Evolutionary conservation across 2,329 filamentous ascomycete species (phyloP), one percentile per base, ranked within the genome.

Genomic region (Diaporthe sp.): DNA sequence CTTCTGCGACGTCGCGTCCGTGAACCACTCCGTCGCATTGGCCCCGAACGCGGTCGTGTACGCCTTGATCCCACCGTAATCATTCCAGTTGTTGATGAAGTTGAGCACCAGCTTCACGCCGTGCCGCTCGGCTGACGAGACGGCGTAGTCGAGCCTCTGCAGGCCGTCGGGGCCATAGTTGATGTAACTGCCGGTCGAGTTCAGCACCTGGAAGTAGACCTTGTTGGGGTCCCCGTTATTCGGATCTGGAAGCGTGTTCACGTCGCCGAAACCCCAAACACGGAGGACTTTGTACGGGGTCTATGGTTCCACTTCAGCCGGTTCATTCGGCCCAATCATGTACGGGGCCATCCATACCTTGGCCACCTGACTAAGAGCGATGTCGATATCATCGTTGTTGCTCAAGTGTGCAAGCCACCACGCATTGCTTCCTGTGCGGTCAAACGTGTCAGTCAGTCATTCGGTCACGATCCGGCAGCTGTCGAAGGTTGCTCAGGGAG

Each of bases 21-120:
- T 87, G 80, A 91, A 92, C 85, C 89, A 92, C 13, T 82, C 81
- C 35, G 86, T 83, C 73, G 89, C 84, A 72, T 80, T 82, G 30
- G 87, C 87, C 50, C 88, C 90, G 72, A 89, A 92, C 2, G 87
- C 88, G 15, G 81, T 83, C 58, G 87, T 86, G 77, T 92, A 92
- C 2, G 88, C 88, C 15, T 85, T 84, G 82, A 92, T 92, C 63
- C 91, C 91, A 37, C 90, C 91, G 56, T 92, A 93, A 78, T 94
- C 92, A 59, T 85, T 85, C 91, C 92, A 94, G 82, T 93, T 90
- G 83, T 94, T 94, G 72, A 93, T 90, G 56, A 93, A 90, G 77
- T 90, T 88, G 79, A 92, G 88, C 75, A 93, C 91, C 7, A 93
- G 83, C 80, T 92, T 92, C 77, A 93, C 85, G 5, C 88, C 89